Conservation (phyloP, 306 rosid species). For the Acacia confusa region DNA sequence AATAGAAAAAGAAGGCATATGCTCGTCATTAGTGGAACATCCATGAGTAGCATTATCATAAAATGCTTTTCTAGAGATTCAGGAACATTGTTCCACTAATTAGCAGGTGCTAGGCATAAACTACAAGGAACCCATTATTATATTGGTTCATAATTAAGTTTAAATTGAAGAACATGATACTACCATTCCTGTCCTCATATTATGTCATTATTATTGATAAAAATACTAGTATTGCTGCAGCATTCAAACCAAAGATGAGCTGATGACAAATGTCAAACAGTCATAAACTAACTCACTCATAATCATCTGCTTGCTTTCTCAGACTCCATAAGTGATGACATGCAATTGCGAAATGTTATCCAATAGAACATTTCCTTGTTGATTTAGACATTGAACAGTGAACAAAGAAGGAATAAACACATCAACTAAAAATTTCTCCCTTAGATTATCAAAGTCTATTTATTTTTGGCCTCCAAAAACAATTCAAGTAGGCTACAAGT, state of each 20-base stretch:
- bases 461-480: too few species aligned
- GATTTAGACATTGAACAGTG: too few species aligned
- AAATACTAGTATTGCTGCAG: not conserved
- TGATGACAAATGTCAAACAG: conserved; percentile 5
- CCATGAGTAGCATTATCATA: not conserved
- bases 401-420: too few species aligned
- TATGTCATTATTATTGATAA: not conserved
- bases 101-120: not conserved
- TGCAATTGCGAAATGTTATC: too few species aligned
- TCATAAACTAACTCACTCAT: conserved; percentile 19
- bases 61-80: conserved; percentile 5
- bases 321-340: too few species aligned
- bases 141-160: conserved; percentile 3
- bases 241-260: conserved; percentile 6
- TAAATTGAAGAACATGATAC: not conserved
- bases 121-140: not conserved
- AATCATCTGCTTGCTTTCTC: too few species aligned
- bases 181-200: not conserved
- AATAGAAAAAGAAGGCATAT: too few species aligned
- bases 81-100: not conserved
- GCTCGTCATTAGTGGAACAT: not conserved
- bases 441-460: too few species aligned
- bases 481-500: too few species aligned
- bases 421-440: too few species aligned
- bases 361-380: too few species aligned